Base-by-base conservation (phyloP, 1,284 basidiomycete genomes). In the Athelia psychrophila region DNA sequence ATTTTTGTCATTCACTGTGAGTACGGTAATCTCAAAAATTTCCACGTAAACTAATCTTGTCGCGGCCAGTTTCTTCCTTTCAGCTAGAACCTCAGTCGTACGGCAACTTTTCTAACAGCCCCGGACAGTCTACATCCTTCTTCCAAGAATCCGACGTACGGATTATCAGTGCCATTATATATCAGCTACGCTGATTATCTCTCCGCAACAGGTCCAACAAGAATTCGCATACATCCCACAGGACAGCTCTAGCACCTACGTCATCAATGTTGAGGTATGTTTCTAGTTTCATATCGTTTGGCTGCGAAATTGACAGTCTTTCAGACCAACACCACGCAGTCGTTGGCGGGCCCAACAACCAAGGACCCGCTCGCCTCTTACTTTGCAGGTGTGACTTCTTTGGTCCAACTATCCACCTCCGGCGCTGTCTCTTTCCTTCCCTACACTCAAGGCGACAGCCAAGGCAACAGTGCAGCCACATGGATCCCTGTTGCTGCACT, bases 1-100 rank as follows among this genome's bases (percentile, higher is more conserved):
- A 86, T 95, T 53, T 95, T 92, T 60, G 91, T 95, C 32, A 91
- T 95, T 56, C 93, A 95, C 71, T 95, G 90, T 88, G 60, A 60
- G 87, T 70, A 22, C n/a, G 49, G 15, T 45, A 52, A 27, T 50
- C 16, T 1, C 27, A 30, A 30, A 13, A 30, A 13, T 30, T 5
- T 5, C 27, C 13, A 30, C 27, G 27, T n/a, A n/a, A 30, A 13
- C 27, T 30, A 13, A 30, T 13, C 13, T 47, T 2, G 40, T 45
- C 3, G 23, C 32, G 16, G 15, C 25, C 51, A 93, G 91, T 83
- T 69, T 81, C 86, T 12, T 90, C 76, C 74, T 88, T 89, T 79
- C 93, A 95, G 67, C 84, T 89, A 18, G 69, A 77, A n/a, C 60
- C 83, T 3, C 91, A 94, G 65, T 55, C 74, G 0, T 95, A 87